phyloP scores from a whole-genome alignment of 179 eudicot species.

The Spinacia oleracea region DNA sequence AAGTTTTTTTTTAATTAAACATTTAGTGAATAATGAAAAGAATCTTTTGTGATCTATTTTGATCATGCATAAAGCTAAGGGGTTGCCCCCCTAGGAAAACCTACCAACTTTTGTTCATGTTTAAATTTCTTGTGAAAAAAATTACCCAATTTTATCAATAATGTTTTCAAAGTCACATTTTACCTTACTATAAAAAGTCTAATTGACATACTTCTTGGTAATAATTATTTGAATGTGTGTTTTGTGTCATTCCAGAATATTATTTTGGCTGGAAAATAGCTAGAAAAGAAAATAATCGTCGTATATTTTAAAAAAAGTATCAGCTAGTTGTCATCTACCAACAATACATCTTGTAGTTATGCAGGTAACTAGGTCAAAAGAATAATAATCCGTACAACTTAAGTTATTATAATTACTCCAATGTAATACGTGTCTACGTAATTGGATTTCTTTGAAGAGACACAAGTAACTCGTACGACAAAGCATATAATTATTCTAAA shows the following conservation, averaged over 20 bases:
- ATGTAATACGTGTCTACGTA: too few relatives aligned
- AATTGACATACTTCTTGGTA: background rate
- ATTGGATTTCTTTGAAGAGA: background rate
- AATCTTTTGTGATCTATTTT: slow-evolving; percentile 1
- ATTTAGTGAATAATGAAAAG: background rate
- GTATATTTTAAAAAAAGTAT: too few relatives aligned
- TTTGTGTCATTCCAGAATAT: background rate
- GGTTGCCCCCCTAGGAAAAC: background rate
- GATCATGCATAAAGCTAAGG: background rate
- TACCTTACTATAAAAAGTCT: background rate
- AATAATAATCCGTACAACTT: too few relatives aligned
- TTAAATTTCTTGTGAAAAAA: background rate
- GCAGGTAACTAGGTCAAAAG: background rate
- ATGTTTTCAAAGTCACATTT: background rate
- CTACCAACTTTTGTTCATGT: slow-evolving; percentile 10
- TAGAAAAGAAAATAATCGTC: background rate
- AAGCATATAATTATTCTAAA: background rate
- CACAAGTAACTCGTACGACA: background rate
- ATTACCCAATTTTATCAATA: background rate
- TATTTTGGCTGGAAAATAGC: background rate
- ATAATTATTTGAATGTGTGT: background rate
- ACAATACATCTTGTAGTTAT: too few relatives aligned
- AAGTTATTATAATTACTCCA: too few relatives aligned
- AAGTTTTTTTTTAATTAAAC: slow-evolving; percentile 18
- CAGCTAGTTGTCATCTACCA: background rate